Evolutionary conservation across 306 rosid genomes (phyloP).

Genomic region (Cicer pinnatifidum): DNA sequence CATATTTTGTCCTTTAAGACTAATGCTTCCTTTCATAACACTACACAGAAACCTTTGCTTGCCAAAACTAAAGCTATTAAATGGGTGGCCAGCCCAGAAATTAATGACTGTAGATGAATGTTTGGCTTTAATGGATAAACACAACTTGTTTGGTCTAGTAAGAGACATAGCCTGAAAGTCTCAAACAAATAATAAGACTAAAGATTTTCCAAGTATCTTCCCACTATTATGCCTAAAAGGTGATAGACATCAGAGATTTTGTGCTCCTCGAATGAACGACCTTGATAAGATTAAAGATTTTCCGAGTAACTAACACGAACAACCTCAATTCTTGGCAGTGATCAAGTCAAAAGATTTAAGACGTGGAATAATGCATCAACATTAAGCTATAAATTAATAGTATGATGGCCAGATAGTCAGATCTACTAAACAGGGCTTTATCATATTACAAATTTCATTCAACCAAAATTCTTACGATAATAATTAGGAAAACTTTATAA

Average conservation of each 20-base stretch:
- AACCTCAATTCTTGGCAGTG: not conserved
- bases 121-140: not conserved
- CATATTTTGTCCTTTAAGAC: not conserved
- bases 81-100: not conserved
- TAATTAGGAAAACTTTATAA: not conserved
- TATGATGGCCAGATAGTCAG: not conserved
- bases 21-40: conserved; percentile 38
- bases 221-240: conserved; percentile 15
- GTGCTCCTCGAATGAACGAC: not conserved
- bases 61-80: conserved; percentile 22
- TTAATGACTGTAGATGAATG: not conserved
- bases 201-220: not conserved
- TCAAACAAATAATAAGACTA: conserved; percentile 17
- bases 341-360: not conserved
- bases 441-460: conserved; percentile 6
- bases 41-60: conserved; percentile 7
- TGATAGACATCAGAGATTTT: conserved; percentile 17
- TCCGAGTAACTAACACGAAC: not conserved
- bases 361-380: conserved; percentile 30
- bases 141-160: conserved; percentile 25
- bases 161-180: not conserved
- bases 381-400: conserved; percentile 11
- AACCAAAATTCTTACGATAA: not conserved
- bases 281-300: not conserved
- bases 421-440: conserved; percentile 11